phyloP scores from a whole-genome alignment of 2,329 filamentous ascomycete species.

The Pseudogymnoascus sp. region DNA sequence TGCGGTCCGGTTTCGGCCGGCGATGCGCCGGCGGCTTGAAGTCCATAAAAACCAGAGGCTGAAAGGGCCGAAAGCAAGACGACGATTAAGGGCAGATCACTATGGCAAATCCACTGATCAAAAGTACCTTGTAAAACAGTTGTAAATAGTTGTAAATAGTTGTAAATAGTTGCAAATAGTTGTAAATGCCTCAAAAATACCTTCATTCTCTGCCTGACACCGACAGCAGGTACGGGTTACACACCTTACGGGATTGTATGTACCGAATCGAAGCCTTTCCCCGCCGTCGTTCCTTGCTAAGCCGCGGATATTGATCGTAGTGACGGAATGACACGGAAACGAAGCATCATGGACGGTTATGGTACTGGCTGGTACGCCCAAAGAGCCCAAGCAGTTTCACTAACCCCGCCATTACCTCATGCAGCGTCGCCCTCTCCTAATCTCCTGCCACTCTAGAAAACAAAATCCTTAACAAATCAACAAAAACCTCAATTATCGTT shows the following conservation, averaged over 20 bases:
- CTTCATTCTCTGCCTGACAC: neutral
- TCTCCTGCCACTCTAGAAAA: neutral
- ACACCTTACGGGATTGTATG: neutral
- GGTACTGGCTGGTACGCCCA: neutral
- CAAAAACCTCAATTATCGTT: neutral
- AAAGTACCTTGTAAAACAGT: neutral
- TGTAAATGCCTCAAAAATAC: neutral
- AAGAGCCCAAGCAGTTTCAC: neutral
- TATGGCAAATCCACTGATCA: neutral
- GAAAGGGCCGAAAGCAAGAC: neutral
- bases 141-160: neutral
- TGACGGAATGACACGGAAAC: conserved; percentile 9
- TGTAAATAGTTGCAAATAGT: neutral
- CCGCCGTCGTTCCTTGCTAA: neutral
- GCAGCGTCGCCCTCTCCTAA: neutral
- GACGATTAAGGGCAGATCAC: neutral
- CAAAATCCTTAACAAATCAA: neutral
- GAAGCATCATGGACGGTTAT: conserved; percentile 3
- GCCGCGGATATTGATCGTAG: neutral
- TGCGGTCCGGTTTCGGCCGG: neutral
- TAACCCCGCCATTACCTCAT: conserved; percentile 4
- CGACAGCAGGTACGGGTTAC: neutral
- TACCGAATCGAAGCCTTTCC: neutral
- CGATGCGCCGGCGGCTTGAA: neutral
- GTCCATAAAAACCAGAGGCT: neutral